A percentile compares a stretch with the other conserved stretches of the same genome.
phyloP scores from a whole-genome alignment of 176 grass and related monocot genomes.

The Carex pumila region DNA sequence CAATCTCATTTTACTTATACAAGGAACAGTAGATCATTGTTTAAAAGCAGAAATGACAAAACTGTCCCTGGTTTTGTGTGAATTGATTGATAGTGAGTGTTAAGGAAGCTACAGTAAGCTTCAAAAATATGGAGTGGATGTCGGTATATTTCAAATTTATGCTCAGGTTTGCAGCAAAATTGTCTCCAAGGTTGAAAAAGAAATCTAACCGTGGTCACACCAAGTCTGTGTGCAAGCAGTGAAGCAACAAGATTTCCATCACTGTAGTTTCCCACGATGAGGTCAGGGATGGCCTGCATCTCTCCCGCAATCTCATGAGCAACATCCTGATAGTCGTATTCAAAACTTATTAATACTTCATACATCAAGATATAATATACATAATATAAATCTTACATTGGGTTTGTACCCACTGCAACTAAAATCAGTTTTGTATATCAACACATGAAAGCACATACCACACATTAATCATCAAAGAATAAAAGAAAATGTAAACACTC shows the following conservation, averaged over 20 bases:
- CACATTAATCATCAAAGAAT: no score
- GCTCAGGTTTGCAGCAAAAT: not conserved
- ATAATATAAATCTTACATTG: not conserved
- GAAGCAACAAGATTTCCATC: slow-evolving; percentile 98
- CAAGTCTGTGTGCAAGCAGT: slow-evolving; percentile 88
- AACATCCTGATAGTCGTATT: slow-evolving; percentile 55
- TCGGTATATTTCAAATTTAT: not conserved
- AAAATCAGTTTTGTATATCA: not conserved
- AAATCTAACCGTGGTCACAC: slow-evolving; percentile 68
- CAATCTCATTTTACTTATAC: not conserved
- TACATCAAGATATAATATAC: not conserved
- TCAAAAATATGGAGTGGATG: not conserved
- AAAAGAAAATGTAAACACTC: not conserved
- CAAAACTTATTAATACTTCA: not conserved
- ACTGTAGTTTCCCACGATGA: slow-evolving; percentile 98
- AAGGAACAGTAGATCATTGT: not conserved
- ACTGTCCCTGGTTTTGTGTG: not conserved
- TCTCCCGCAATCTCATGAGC: slow-evolving; percentile 91
- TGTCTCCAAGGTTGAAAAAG: not conserved
- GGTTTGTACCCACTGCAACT: not conserved
- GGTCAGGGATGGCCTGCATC: slow-evolving; percentile 81
- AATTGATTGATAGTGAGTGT: not conserved
- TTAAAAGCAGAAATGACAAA: not conserved
- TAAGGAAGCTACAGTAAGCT: not conserved
- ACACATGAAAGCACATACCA: no score